Evolutionary conservation across 208 protist species (phyloP).

Genomic region (Strigomonas culicis): DNA sequence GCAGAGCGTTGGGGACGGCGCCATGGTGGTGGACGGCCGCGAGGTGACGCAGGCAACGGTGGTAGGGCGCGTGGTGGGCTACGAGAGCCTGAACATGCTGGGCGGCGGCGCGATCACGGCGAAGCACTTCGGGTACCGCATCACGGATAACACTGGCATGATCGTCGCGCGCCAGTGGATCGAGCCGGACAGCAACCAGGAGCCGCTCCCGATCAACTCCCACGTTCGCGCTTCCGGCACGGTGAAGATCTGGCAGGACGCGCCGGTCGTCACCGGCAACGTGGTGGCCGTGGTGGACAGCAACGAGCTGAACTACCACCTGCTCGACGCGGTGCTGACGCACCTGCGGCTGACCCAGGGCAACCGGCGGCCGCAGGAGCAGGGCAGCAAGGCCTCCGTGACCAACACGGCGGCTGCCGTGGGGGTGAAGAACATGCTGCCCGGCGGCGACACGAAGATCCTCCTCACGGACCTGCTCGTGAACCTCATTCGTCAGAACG

Average conservation of each 20-base stretch:
- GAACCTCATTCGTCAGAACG: constrained; percentile 62
- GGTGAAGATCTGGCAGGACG: constrained; percentile 86
- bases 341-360: constrained; percentile 82
- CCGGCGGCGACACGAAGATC: constrained; percentile 62
- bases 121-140: constrained; percentile 83
- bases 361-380: constrained; percentile 28
- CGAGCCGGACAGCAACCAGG: constrained; percentile 49
- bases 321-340: constrained; percentile 83
- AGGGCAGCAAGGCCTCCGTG: constrained; percentile 21
- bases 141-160: constrained; percentile 85
- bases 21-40: constrained; percentile 84
- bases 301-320: constrained; percentile 90
- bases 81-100: constrained; percentile 60
- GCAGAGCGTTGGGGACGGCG: constrained; percentile 81
- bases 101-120: constrained; percentile 68
- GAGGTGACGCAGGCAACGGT: constrained; percentile 86
- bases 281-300: constrained; percentile 77
- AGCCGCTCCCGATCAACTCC: constrained; percentile 68
- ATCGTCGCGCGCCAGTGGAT: constrained; percentile 84
- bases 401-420: constrained; percentile 57
- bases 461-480: constrained; percentile 75
- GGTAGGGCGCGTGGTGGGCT: constrained; percentile 77
- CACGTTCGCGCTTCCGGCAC: constrained; percentile 82
- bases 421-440: constrained; percentile 64
- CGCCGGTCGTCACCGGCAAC: constrained; percentile 79